Evolutionary conservation across 441 rosid genomes (phyloP).

Genomic region (Metrosideros polymorpha): DNA sequence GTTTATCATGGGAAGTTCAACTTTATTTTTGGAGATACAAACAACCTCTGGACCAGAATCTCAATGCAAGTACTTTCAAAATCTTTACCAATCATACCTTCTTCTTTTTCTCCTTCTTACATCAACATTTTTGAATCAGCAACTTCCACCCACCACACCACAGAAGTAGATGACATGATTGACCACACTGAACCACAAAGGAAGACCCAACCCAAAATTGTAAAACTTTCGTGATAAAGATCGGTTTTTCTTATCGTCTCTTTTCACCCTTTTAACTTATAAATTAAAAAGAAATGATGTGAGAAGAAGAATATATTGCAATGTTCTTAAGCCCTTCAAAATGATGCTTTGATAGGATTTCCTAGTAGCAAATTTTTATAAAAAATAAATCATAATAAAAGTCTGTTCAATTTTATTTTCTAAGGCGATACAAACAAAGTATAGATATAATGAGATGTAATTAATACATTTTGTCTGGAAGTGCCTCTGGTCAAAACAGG

Average conservation of each 20-base stretch:
- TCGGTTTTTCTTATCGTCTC: no score
- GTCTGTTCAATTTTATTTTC: accelerated
- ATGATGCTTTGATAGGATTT: no score
- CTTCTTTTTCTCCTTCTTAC: neutral
- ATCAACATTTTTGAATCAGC: neutral
- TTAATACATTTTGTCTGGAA: neutral
- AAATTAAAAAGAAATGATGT: neutral
- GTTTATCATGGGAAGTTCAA: neutral
- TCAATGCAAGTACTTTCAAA: neutral
- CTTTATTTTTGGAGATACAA: neutral
- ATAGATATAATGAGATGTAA: neutral
- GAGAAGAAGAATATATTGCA: neutral
- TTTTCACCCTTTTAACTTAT: neutral
- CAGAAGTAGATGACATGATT: neutral
- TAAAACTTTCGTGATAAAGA: no score
- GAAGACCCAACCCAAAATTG: no score
- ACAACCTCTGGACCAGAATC: neutral
- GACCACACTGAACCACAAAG: neutral
- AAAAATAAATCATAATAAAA: neutral
- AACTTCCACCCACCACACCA: neutral
- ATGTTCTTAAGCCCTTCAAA: neutral
- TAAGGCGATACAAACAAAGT: neutral
- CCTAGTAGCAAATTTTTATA: no score
- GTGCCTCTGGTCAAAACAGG: neutral
- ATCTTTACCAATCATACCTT: neutral